A percentile compares a stretch with the other conserved stretches of the same genome.
phyloP scores from a whole-genome alignment of 495 filamentous ascomycete species.

The Hypoxylon fuscum region DNA sequence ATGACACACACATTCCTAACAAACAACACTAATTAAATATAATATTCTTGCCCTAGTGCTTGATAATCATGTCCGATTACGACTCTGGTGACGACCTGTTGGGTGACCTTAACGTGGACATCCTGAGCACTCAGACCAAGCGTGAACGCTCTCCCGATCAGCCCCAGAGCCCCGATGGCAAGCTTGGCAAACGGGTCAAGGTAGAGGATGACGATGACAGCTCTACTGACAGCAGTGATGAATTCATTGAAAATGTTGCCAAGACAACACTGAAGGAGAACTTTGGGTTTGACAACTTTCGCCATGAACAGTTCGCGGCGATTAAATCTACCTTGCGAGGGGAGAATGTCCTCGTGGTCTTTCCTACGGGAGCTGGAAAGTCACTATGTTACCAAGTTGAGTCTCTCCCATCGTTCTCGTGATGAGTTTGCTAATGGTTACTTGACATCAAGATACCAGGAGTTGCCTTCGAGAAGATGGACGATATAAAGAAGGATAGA shows the following conservation, averaged over 20 bases:
- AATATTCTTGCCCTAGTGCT: no score
- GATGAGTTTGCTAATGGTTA: neutral
- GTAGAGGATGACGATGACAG: neutral
- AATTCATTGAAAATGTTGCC: constrained; percentile 4
- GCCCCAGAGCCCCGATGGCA: neutral
- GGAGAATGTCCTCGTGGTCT: constrained; percentile 61
- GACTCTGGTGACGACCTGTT: constrained; percentile 30
- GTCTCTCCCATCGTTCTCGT: neutral
- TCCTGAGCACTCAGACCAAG: constrained; percentile 9
- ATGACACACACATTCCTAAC: no score
- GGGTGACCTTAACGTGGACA: constrained; percentile 6
- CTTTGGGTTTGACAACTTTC: constrained; percentile 59
- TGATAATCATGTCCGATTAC: constrained; percentile 35
- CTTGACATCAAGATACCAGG: constrained; percentile 59
- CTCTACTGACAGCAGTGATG: neutral
- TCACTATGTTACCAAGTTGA: constrained; percentile 61
- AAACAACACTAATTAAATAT: no score
- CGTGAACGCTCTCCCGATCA: constrained; percentile 10
- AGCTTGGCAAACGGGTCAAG: constrained; percentile 1
- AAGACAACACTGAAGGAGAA: constrained; percentile 46
- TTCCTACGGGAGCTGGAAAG: constrained; percentile 69
- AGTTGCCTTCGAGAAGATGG: constrained; percentile 60
- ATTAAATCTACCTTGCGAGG: constrained; percentile 60
- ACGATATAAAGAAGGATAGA: constrained; percentile 38
- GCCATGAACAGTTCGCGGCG: constrained; percentile 62